Base-by-base conservation (phyloP, 2,329 filamentous ascomycete genomes). In the Alternaria ethzedia region DNA sequence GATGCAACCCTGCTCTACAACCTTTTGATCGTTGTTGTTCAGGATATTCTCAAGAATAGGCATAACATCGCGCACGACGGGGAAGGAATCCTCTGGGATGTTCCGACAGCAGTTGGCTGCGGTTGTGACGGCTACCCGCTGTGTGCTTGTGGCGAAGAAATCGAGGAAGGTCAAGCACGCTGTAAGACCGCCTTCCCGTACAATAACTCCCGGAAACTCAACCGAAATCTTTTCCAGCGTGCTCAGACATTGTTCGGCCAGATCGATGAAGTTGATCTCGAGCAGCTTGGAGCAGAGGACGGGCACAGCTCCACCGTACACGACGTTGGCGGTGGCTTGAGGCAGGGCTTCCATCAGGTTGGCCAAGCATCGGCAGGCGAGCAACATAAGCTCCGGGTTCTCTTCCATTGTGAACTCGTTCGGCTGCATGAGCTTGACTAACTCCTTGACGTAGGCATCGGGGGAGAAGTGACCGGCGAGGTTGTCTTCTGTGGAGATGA, bases 91-190 rank as follows among this genome's bases (percentile, higher is more conserved):
- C 72, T 95, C 91, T 2, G 94, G 93, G 17, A 99, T 96, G 76
- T 97, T 97, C 67, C 96, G 92, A 79, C 96, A 99, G 83, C 96
- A 99, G 77, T 99, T 99, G 59, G 96, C 96, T 10, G 96, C 96
- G 12, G 95, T 99, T 4, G 94, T 98, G 8, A 99, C 96, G 7
- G 96, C 96, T 13, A 95, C 97, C 69, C 96, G 89, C 81, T 99
- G 96, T 3, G 96, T 98, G 79, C 95, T 96, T 0, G 96, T 99
- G 15, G 95, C 91, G 75, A 99, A 99, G 82, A 99, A 99, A 78
- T 99, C 96, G 61, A 99, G 87, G 77, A 96, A 98, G 0, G 93
- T 96, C 68, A 99, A 83, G 75, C 96, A 99, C n/a, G 96, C 96
- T 2, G 93, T 97, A 66, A 99, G 84, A 11, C 96, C 96, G 52